Percentiles rank a stretch among this genome's conserved stretches.
Conservation (phyloP, 257 asterid genomes). For the Nicotiana undulata region DNA sequence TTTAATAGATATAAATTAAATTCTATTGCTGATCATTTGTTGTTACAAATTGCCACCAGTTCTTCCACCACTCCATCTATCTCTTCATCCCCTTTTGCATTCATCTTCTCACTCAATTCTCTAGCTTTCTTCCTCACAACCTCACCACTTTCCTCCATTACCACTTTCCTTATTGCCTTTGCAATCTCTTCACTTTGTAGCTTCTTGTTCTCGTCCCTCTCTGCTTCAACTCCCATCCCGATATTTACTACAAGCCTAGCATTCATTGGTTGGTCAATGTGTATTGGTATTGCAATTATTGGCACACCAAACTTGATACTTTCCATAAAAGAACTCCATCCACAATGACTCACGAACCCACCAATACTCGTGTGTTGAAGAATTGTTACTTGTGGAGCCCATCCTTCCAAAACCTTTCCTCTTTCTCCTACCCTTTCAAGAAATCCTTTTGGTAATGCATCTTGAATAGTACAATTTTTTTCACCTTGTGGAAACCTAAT, state of each 20-base stretch:
- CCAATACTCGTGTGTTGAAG: too few species aligned
- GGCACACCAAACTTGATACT: too few species aligned
- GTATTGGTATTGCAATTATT: too few species aligned
- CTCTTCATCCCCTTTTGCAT: slow-evolving; percentile 27
- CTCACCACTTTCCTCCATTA: slow-evolving; percentile 22
- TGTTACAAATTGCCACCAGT: slow-evolving; percentile 15
- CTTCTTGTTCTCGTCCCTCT: slow-evolving; percentile 14
- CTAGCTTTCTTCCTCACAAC: slow-evolving; percentile 13
- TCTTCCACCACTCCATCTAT: slow-evolving; percentile 30
- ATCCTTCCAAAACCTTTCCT: too few species aligned
- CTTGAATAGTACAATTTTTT: background rate
- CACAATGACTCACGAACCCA: too few species aligned
- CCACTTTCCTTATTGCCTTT: slow-evolving; percentile 1
- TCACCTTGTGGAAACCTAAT: slow-evolving; percentile 36
- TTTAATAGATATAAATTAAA: background rate
- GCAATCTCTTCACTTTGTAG: slow-evolving; percentile 20
- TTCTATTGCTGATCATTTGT: background rate
- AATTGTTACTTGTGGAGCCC: too few species aligned
- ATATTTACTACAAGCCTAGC: too few species aligned
- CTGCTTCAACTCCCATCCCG: slow-evolving; percentile 14
- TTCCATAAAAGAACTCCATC: too few species aligned
- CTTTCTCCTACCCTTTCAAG: too few species aligned
- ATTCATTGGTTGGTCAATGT: too few species aligned
- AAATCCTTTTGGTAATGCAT: background rate
- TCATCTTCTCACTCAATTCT: slow-evolving; percentile 22